These are phyloP conservation scores for Penicillium sclerotiorum DNA, from an alignment of 2,329 filamentous ascomycete species.

Conservation along the genomic window DNA sequence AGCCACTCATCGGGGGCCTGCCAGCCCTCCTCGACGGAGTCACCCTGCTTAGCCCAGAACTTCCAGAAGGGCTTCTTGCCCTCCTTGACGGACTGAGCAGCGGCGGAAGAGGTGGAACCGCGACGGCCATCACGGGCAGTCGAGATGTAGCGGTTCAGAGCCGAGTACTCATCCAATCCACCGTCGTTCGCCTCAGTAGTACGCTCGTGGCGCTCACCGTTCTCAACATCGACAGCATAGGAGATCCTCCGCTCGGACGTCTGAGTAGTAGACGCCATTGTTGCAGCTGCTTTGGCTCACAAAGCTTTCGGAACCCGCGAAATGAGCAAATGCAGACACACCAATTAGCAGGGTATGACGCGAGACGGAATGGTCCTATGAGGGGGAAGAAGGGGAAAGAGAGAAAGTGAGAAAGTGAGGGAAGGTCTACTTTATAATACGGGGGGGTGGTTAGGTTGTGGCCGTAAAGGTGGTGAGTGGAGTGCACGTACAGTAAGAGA, in stretches of 20 bases:
- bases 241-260: constrained; percentile 44
- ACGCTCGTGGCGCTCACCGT: constrained; percentile 41
- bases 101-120: constrained; percentile 48
- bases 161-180: constrained; percentile 63
- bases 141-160: constrained; percentile 68
- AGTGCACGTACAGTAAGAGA: constrained; percentile 25
- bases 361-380: constrained; percentile 44
- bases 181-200: constrained; percentile 28
- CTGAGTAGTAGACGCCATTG: constrained; percentile 36
- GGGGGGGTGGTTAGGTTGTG: too few relatives aligned
- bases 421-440: constrained; percentile 41
- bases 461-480: constrained; percentile 12
- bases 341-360: constrained; percentile 41
- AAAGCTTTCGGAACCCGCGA: constrained; percentile 39
- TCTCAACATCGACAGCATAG: constrained; percentile 48
- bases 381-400: constrained; percentile 21
- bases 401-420: constrained; percentile 29
- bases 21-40: constrained; percentile 36
- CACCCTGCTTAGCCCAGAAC: constrained; percentile 50
- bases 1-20: constrained; percentile 68
- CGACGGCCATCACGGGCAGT: constrained; percentile 64
- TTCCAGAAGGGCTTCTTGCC: constrained; percentile 62
- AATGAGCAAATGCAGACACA: constrained; percentile 39
- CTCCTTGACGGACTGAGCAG: constrained; percentile 44
- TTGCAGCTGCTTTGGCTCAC: constrained; percentile 44